Percentiles rank a stretch among this genome's conserved stretches.
These are phyloP conservation scores for Fusarium chaquense DNA, from an alignment of 2,329 filamentous ascomycete species.

Conservation along the genomic window DNA sequence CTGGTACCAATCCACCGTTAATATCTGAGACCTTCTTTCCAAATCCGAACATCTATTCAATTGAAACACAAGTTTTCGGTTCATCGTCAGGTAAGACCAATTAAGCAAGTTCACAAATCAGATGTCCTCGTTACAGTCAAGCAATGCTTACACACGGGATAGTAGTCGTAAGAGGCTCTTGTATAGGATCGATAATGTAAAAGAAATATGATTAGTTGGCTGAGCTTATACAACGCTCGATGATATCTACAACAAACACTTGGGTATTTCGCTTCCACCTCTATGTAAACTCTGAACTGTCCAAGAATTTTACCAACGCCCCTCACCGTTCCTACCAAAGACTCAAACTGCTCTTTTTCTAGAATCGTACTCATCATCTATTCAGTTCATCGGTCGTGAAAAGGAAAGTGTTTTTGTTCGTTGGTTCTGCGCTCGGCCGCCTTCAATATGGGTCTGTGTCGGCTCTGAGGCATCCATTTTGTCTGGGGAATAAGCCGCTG, in stretches of 20 bases:
- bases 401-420: slow-evolving; percentile 22
- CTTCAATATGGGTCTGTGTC: slow-evolving; percentile 45
- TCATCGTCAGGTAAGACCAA: neutral
- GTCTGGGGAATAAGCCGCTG: slow-evolving; percentile 22
- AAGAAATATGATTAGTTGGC: slow-evolving; percentile 1
- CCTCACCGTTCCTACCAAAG: neutral
- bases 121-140: neutral
- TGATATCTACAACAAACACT: slow-evolving; percentile 2
- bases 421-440: slow-evolving; percentile 28
- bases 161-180: neutral
- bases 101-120: neutral
- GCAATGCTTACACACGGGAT: neutral
- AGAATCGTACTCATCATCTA: neutral
- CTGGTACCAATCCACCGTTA: neutral
- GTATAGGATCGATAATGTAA: neutral
- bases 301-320: too few relatives aligned
- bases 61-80: neutral
- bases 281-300: neutral
- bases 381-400: slow-evolving; percentile 13
- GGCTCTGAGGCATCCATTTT: slow-evolving; percentile 33
- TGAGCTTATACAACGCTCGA: neutral
- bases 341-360: neutral
- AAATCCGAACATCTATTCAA: neutral
- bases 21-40: neutral
- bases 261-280: slow-evolving; percentile 18